Evolutionary conservation across 2,329 filamentous ascomycete species (phyloP).

Genomic region (Colletotrichum spinosum): DNA sequence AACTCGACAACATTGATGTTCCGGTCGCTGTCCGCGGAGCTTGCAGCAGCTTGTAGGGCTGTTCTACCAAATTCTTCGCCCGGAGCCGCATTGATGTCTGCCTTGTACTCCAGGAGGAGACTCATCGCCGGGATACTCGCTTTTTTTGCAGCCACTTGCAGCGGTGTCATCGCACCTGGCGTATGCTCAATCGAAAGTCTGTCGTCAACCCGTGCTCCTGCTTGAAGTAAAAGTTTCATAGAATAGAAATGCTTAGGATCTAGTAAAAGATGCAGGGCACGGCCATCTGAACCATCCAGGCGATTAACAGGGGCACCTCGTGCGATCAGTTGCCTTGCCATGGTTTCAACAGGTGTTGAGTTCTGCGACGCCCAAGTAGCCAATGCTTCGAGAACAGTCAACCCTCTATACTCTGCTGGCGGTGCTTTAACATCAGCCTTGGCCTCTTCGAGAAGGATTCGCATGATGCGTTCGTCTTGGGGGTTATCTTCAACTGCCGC

Average conservation of each 20-base stretch:
- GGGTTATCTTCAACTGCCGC: not conserved
- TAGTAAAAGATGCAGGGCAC: not conserved
- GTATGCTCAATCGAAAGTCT: not conserved
- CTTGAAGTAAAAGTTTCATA: not conserved
- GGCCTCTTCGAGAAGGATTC: not conserved
- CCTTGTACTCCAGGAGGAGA: not conserved
- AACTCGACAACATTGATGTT: not conserved
- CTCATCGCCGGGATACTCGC: not conserved
- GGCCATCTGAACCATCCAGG: not conserved
- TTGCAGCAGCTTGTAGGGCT: not conserved
- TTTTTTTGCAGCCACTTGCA: not conserved
- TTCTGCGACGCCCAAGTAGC: not conserved
- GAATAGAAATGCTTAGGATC: not conserved
- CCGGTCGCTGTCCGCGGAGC: accelerated
- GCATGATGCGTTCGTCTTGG: not conserved
- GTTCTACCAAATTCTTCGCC: not conserved
- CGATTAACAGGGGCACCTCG: slow-evolving; percentile 1
- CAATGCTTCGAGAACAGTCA: not conserved
- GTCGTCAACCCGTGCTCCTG: slow-evolving; percentile 1
- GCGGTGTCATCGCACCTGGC: not conserved
- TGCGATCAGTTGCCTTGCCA: not conserved
- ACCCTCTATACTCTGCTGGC: not conserved
- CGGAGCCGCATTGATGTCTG: not conserved
- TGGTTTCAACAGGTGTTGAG: too few relatives aligned
- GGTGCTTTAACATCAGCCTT: not conserved